Evolutionary conservation across 257 asterid genomes (phyloP).

Genomic region (Nicotiana sylvestris): DNA sequence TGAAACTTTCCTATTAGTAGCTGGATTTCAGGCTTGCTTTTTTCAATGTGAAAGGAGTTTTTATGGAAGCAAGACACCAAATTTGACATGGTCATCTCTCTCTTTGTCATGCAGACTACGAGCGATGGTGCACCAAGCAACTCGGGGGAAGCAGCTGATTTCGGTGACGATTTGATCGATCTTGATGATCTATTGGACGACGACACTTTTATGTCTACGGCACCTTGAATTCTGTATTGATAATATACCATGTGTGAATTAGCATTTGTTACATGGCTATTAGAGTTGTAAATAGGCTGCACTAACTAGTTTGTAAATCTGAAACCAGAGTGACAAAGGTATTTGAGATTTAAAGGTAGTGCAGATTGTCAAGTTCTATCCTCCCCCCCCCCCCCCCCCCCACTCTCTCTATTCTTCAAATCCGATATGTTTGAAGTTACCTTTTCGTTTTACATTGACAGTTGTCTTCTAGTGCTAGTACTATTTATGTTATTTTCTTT

Average conservation of each 20-base stretch:
- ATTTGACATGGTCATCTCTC: slow-evolving; percentile 2
- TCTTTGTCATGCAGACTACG: slow-evolving; percentile 48
- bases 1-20: background rate
- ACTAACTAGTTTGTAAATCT: slow-evolving; percentile 12
- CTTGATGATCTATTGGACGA: slow-evolving; percentile 68
- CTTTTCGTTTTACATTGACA: background rate
- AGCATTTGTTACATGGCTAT: slow-evolving; percentile 5
- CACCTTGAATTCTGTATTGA: slow-evolving; percentile 20
- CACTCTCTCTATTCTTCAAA: background rate
- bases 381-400: no score
- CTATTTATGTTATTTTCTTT: background rate
- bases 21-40: background rate
- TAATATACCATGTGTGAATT: slow-evolving; percentile 1
- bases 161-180: slow-evolving; percentile 62
- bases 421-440: background rate
- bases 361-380: background rate
- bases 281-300: slow-evolving; percentile 10
- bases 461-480: no score
- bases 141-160: slow-evolving; percentile 43
- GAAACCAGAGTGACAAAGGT: slow-evolving; percentile 3
- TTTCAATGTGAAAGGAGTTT: background rate
- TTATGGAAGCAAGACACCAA: background rate
- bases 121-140: slow-evolving; percentile 41
- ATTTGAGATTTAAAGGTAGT: slow-evolving; percentile 5
- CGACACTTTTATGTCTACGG: slow-evolving; percentile 47